Evolutionary conservation across 1,284 basidiomycete species (phyloP).

Genomic region (Trichosporon inkin): DNA sequence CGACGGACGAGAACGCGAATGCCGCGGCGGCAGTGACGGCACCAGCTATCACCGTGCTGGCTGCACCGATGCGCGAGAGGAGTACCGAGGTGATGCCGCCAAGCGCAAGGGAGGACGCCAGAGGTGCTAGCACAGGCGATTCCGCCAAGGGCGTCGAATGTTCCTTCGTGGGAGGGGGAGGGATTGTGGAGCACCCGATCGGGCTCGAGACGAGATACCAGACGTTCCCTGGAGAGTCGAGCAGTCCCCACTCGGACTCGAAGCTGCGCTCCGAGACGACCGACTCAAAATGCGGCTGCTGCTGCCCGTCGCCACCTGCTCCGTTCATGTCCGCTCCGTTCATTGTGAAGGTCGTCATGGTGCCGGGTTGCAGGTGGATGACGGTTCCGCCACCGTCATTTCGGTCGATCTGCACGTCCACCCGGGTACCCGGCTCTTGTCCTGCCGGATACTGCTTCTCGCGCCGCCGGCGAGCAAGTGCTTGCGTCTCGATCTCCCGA

Average conservation of each 20-base stretch:
- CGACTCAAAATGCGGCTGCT: background rate
- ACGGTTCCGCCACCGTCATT: background rate
- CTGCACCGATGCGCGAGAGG: background rate
- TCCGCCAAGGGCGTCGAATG: background rate
- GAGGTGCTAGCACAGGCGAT: background rate
- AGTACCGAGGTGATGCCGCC: background rate
- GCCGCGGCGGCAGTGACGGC: background rate
- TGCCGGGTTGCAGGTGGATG: background rate
- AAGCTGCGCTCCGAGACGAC: constrained; percentile 4
- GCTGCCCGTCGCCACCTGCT: background rate
- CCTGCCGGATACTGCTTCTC: background rate
- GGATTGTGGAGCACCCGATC: constrained; percentile 28
- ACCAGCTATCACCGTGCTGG: background rate
- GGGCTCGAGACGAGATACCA: constrained; percentile 36
- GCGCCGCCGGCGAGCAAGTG: background rate
- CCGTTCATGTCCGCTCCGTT: background rate
- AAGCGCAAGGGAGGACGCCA: background rate
- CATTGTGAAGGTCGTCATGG: background rate
- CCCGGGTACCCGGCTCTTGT: constrained; percentile 9
- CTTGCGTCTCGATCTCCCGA: background rate
- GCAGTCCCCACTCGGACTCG: constrained; percentile 18
- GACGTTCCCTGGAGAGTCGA: constrained; percentile 26
- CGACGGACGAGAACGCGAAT: background rate
- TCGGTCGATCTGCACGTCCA: background rate
- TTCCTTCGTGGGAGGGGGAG: background rate